A percentile compares a stretch with the other conserved stretches of the same genome.
phyloP scores from a whole-genome alignment of 345 rosid genomes.

The Pugionium dolabratum region DNA sequence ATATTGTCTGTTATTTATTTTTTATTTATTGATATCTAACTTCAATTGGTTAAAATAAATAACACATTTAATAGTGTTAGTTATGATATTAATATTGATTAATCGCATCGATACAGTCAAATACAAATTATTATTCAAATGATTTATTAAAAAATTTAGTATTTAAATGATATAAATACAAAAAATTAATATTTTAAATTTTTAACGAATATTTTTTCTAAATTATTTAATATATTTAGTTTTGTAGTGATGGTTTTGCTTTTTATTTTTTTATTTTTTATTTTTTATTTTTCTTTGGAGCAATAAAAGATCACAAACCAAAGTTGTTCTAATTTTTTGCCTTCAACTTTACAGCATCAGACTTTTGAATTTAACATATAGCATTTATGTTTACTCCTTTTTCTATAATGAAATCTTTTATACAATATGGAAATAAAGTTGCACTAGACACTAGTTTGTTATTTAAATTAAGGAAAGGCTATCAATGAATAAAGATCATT shows the following conservation, averaged over 20 bases:
- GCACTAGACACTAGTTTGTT: constrained; percentile 3
- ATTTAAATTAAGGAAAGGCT: not conserved
- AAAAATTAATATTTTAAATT: no score
- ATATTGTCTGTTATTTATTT: no score
- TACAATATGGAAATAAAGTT: constrained; percentile 31
- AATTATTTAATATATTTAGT: constrained; percentile 24
- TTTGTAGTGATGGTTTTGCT: constrained; percentile 39
- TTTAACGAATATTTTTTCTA: no score
- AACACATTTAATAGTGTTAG: no score
- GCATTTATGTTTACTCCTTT: constrained; percentile 32
- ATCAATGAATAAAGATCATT: constrained; percentile 13
- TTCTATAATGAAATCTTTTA: constrained; percentile 22
- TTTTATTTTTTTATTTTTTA: constrained; percentile 21
- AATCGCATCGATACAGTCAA: no score
- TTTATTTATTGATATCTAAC: no score
- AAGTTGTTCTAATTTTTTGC: constrained; percentile 35
- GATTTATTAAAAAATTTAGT: no score
- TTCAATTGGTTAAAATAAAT: no score
- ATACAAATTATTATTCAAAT: no score
- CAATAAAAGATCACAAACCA: constrained; percentile 37
- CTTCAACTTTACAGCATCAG: constrained; percentile 50
- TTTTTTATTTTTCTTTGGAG: constrained; percentile 18
- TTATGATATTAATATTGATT: no score
- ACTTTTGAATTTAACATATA: constrained; percentile 37
- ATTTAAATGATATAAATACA: no score